These are phyloP conservation scores for Peziza echinospora DNA, from an alignment of 495 filamentous ascomycete genomes.

Conservation along the genomic window DNA sequence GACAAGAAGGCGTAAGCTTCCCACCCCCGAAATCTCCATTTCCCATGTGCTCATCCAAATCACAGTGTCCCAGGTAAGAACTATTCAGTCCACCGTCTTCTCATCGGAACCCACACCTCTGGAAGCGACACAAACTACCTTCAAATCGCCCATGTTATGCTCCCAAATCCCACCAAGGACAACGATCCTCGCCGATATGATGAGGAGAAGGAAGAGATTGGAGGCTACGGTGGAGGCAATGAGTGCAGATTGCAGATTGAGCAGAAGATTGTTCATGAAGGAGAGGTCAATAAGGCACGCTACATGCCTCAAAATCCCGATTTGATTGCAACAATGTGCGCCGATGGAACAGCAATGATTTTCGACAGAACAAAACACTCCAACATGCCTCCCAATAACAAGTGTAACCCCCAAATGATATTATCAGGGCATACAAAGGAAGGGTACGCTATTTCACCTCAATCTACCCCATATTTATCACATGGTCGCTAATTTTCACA, in stretches of 20 bases:
- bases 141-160: slow-evolving; percentile 78
- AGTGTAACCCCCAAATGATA: slow-evolving; percentile 51
- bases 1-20: slow-evolving; percentile 67
- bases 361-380: slow-evolving; percentile 88
- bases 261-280: slow-evolving; percentile 89
- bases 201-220: slow-evolving; percentile 76
- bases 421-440: slow-evolving; percentile 69
- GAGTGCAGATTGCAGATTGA: slow-evolving; percentile 68
- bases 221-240: slow-evolving; percentile 53
- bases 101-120: slow-evolving; percentile 89
- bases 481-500: no score
- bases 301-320: slow-evolving; percentile 97
- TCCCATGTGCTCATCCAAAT: no score
- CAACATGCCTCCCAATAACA: slow-evolving; percentile 41
- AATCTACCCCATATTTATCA: no score
- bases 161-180: slow-evolving; percentile 56
- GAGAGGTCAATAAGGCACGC: slow-evolving; percentile 94
- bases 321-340: slow-evolving; percentile 83
- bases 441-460: slow-evolving; percentile 34
- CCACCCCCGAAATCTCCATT: no score
- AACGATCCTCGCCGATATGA: slow-evolving; percentile 62
- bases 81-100: slow-evolving; percentile 67
- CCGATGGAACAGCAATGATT: slow-evolving; percentile 68
- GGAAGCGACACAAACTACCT: slow-evolving; percentile 75
- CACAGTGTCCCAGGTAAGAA: slow-evolving; percentile 43